Evolutionary conservation across 1,284 basidiomycete species (phyloP).

Genomic region (Pholiota adiposa): DNA sequence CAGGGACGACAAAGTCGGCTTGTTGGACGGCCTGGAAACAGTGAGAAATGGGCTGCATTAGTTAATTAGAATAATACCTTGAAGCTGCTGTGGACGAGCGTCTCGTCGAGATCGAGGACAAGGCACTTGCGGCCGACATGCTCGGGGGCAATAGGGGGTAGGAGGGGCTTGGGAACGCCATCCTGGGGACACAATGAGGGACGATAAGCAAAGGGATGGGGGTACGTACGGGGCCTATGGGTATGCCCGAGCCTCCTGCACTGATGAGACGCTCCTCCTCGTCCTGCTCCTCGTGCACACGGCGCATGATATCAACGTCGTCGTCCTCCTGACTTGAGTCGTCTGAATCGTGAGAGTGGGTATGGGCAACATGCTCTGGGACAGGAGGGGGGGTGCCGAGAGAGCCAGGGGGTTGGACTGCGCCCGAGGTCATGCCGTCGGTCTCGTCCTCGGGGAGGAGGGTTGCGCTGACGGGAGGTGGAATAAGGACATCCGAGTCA

Average conservation of each 20-base stretch:
- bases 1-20: conserved; percentile 98
- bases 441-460: conserved; percentile 51
- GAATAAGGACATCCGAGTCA: conserved; percentile 44
- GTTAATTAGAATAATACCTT: conserved; percentile 63
- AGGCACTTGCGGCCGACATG: conserved; percentile 90
- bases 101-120: conserved; percentile 96
- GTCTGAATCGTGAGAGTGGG: conserved; percentile 35
- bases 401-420: conserved; percentile 44
- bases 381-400: conserved; percentile 28
- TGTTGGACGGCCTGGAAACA: conserved; percentile 70
- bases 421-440: conserved; percentile 54
- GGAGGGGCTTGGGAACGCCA: conserved; percentile 81
- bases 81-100: conserved; percentile 92
- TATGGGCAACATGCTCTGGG: conserved; percentile 26
- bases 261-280: conserved; percentile 54
- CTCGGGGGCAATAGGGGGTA: conserved; percentile 76
- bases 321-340: conserved; percentile 50
- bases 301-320: conserved; percentile 43
- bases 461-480: conserved; percentile 44
- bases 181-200: conserved; percentile 51
- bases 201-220: not conserved
- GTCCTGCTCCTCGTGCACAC: conserved; percentile 45
- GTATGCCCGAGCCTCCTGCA: conserved; percentile 55
- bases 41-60: not conserved
- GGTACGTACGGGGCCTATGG: conserved; percentile 52